These are phyloP conservation scores for Picochlorum sp. DNA, from an alignment of 139 green algal genomes.

Conservation along the genomic window DNA sequence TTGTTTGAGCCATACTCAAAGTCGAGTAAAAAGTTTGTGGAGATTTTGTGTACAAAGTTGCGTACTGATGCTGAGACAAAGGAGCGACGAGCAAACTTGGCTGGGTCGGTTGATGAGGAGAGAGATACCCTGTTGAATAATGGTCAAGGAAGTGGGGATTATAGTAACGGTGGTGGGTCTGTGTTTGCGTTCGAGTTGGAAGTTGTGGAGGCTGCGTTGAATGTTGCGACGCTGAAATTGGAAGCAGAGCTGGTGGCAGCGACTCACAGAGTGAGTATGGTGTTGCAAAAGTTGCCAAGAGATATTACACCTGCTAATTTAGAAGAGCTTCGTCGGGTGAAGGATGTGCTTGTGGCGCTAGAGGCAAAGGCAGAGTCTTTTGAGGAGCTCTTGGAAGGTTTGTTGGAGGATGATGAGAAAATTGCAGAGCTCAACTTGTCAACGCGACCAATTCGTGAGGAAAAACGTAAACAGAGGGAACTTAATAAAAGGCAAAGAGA, in stretches of 20 bases:
- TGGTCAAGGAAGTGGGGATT: slow-evolving; percentile 12
- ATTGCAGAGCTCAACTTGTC: slow-evolving; percentile 80
- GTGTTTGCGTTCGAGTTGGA: slow-evolving; percentile 86
- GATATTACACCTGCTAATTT: slow-evolving; percentile 88
- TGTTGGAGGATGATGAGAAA: slow-evolving; percentile 94
- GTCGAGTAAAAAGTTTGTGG: slow-evolving; percentile 63
- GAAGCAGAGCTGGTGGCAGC: slow-evolving; percentile 70
- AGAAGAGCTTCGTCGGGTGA: slow-evolving; percentile 84
- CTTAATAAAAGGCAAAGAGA: slow-evolving; percentile 73
- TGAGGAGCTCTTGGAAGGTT: slow-evolving; percentile 75
- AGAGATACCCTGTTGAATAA: not conserved
- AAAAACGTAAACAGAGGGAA: slow-evolving; percentile 65
- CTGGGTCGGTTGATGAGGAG: not conserved
- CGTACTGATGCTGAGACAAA: slow-evolving; percentile 8
- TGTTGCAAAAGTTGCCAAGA: slow-evolving; percentile 69
- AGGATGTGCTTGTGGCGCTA: slow-evolving; percentile 80
- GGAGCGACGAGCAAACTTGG: slow-evolving; percentile 1
- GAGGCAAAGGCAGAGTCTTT: slow-evolving; percentile 70
- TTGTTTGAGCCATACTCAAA: slow-evolving; percentile 72
- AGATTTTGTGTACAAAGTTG: slow-evolving; percentile 52
- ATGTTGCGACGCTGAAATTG: slow-evolving; percentile 75
- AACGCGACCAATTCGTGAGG: slow-evolving; percentile 61
- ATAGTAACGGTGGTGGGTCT: not conserved
- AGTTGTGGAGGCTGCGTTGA: slow-evolving; percentile 78
- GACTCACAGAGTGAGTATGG: slow-evolving; percentile 45